Percentiles rank a stretch among this genome's conserved stretches.
Conservation (phyloP, 768 basidiomycete genomes). For the Asterophora parasitica region DNA sequence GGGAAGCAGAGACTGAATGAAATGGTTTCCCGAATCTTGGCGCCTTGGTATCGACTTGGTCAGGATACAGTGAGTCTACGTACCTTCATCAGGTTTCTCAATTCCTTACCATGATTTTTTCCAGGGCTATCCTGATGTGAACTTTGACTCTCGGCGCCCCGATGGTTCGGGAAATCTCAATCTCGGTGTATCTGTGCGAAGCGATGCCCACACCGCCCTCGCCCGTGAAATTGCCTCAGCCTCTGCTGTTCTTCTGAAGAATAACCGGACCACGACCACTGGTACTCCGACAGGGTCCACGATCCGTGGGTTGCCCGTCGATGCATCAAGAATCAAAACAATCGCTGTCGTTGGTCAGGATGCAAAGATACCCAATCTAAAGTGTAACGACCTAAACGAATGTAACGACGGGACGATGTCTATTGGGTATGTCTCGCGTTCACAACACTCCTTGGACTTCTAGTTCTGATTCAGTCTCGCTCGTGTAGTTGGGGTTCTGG, state of each 20-base stretch:
- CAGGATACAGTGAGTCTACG: conserved; percentile 38
- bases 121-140: conserved; percentile 41
- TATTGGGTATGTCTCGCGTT: conserved; percentile 41
- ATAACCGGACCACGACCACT: conserved; percentile 37
- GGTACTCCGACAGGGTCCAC: conserved; percentile 29
- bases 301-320: conserved; percentile 38
- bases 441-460: conserved; percentile 14
- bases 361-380: conserved; percentile 45
- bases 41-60: conserved; percentile 42
- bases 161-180: conserved; percentile 43
- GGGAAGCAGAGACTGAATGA: conserved; percentile 33
- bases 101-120: background rate
- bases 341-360: conserved; percentile 59
- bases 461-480: background rate
- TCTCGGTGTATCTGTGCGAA: conserved; percentile 38
- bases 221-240: conserved; percentile 60
- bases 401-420: conserved; percentile 58
- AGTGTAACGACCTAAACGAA: conserved; percentile 44
- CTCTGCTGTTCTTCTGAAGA: conserved; percentile 68
- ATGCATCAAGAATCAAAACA: conserved; percentile 45
- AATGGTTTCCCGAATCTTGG: conserved; percentile 43
- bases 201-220: conserved; percentile 42
- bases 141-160: conserved; percentile 41
- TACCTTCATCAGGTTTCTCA: background rate
- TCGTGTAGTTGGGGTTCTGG: conserved; percentile 44